Evolutionary conservation across 176 grass and related monocot genomes (phyloP), one percentile per base, ranked within the genome.

Genomic region (Typha latifolia): DNA sequence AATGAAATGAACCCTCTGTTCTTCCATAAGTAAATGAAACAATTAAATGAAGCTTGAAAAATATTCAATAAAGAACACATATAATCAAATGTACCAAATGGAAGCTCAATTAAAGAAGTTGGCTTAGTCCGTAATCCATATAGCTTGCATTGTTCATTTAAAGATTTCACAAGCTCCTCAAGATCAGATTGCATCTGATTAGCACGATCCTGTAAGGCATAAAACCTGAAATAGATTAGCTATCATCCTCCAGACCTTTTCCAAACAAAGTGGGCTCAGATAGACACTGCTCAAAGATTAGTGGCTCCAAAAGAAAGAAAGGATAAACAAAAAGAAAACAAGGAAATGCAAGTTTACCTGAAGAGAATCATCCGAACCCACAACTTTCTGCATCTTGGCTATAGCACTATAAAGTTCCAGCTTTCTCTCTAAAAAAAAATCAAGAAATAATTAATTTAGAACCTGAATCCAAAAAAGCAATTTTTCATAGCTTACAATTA

Each of bases 41-140:
- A 59, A 59, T 9, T 59, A 9, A 59, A 59, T 19, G 53, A 20
- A 57, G 20, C 53, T 21, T 20, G n/a, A 57, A 57, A 53, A 22
- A 15, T 16, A 51, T n/a, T 51, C 18, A 52, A 32, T 61, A 65
- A 53, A 76, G 31, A 21, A 15, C 53, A 22, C 37, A 59, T 55
- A 55, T 19, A 59, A 59, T 59, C 53, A 59, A 59, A 21, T 59
- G 20, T 93, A 93, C 94, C 94, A 78, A 99, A 99, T 70, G 94
- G 94, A 87, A 99, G 94, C 74, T 99, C 94, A 51, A 82, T 71
- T 72, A 99, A 79, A 76, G 94, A 86, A 47, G 81, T 87, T 81
- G 94, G 94, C 72, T 93, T 99, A 56, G 89, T 72, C 77, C 89
- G 91, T 57, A 99, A 82, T n/a, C 94, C 89, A 79, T 93, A 99